Base-by-base conservation (phyloP, 2,329 filamentous ascomycete genomes). In the Nannizziopsis arthrosporioides region DNA sequence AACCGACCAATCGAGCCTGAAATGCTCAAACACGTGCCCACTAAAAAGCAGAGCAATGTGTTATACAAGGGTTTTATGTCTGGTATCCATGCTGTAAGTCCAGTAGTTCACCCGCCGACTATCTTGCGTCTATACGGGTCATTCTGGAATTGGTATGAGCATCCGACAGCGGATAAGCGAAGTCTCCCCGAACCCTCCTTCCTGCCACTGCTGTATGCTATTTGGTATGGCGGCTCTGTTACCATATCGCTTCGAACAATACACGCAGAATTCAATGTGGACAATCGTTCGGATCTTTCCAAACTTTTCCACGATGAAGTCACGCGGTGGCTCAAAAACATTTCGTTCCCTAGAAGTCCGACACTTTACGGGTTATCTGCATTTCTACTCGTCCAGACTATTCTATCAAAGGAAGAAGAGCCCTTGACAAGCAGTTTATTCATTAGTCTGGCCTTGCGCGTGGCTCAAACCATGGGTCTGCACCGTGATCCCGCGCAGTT, bases 401-500 rank as follows among this genome's bases (percentile, higher is more conserved):
- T 72, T 22, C 58, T 71, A 12, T 64, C 68, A 1, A 68, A 68
- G 44, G 71, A 73, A 49, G 70, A 73, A 54, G 69, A 73, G 39
- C 70, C 70, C 5, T 53, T 73, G 32, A 70, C 68, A 3, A 70
- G 66, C 53, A 73, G 70, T 56, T 59, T 71, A 5, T 73, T 73
- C 42, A 66, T 73, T 47, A 70, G 68, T 19, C 60, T 73, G 9
- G 67, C 66, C 4, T 65, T 72, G 52, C 59, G 70, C 47, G 69
- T 72, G 5, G 70, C 70, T 0, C 70, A 73, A 52, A 70, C 67
- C 7, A 70, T 73, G 63, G 70, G 70, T 11, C 57, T 73, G 3
- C 70, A 73, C 56, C 66, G 70, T 14, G 72, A 74, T 48, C 70
- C 70, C 2, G 67, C 68, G 0, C 66, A 71, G 17, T 73, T 73